A percentile compares a stretch with the other conserved stretches of the same genome.
Conservation (phyloP, 2,329 filamentous ascomycete species). For the Penicillium capsulatum region DNA sequence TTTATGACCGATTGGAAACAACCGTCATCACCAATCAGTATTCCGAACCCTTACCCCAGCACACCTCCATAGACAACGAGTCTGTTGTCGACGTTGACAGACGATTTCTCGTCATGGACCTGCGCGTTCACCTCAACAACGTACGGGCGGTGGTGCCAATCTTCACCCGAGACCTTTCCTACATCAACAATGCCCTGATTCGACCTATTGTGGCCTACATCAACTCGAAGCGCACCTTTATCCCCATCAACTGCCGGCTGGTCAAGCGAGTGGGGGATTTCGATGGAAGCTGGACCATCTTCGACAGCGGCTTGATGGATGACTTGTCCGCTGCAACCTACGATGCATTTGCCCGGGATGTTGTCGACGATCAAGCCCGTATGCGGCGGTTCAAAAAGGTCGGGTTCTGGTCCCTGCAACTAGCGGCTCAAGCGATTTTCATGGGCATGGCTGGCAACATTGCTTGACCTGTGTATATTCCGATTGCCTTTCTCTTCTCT, state of each 20-base stretch:
- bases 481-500: too few species aligned
- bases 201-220: slow-evolving; percentile 97
- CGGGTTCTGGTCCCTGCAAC: slow-evolving; percentile 88
- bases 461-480: slow-evolving; percentile 42
- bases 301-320: slow-evolving; percentile 89
- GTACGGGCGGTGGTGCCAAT: slow-evolving; percentile 88
- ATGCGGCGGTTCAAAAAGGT: slow-evolving; percentile 89
- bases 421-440: slow-evolving; percentile 89
- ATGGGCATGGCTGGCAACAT: slow-evolving; percentile 88
- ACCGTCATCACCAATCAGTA: slow-evolving; percentile 77
- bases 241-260: slow-evolving; percentile 89
- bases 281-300: slow-evolving; percentile 91
- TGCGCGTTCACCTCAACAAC: slow-evolving; percentile 92
- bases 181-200: slow-evolving; percentile 92
- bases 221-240: slow-evolving; percentile 90
- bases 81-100: slow-evolving; percentile 49
- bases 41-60: slow-evolving; percentile 16
- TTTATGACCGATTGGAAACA: slow-evolving; percentile 93
- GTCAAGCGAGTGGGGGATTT: slow-evolving; percentile 88
- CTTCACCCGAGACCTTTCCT: slow-evolving; percentile 86
- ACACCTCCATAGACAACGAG: slow-evolving; percentile 23
- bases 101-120: slow-evolving; percentile 85
- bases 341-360: slow-evolving; percentile 85
- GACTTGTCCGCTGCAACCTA: slow-evolving; percentile 92
- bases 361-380: slow-evolving; percentile 81